These are phyloP conservation scores for Naematelia encephala DNA, from an alignment of 768 basidiomycete species.

Conservation along the genomic window DNA sequence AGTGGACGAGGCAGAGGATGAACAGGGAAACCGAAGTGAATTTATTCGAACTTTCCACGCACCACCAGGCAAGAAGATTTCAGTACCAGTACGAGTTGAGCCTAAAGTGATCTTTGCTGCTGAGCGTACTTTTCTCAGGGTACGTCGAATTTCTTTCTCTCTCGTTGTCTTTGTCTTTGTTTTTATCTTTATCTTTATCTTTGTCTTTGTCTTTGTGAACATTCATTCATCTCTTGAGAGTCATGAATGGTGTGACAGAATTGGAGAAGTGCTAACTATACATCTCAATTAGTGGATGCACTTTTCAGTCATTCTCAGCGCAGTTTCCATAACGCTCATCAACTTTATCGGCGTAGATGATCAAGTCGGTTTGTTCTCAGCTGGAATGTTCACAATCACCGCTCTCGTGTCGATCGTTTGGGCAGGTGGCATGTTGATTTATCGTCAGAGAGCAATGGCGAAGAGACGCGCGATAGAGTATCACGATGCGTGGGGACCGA, in stretches of 20 bases:
- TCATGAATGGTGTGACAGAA: neutral
- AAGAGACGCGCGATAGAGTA: slow-evolving; percentile 45
- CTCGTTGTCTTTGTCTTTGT: slow-evolving; percentile 10
- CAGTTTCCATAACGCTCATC: slow-evolving; percentile 59
- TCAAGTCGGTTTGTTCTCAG: slow-evolving; percentile 72
- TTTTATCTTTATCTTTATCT: neutral
- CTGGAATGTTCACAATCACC: slow-evolving; percentile 82
- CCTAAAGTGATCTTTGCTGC: slow-evolving; percentile 93
- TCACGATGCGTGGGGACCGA: slow-evolving; percentile 49
- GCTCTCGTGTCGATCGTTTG: slow-evolving; percentile 86
- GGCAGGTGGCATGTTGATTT: slow-evolving; percentile 56
- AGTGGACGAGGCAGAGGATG: slow-evolving; percentile 52
- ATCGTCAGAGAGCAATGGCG: slow-evolving; percentile 40
- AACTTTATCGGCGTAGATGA: slow-evolving; percentile 51
- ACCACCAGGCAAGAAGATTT: slow-evolving; percentile 80
- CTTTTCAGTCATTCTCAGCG: slow-evolving; percentile 58
- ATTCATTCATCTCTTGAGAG: neutral
- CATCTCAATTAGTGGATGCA: slow-evolving; percentile 51
- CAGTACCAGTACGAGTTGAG: slow-evolving; percentile 92
- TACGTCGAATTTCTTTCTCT: slow-evolving; percentile 35
- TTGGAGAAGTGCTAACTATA: too few species aligned
- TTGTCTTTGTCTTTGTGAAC: neutral
- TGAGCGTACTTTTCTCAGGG: slow-evolving; percentile 83
- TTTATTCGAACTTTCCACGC: slow-evolving; percentile 66
- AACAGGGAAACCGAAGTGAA: slow-evolving; percentile 52